Conservation (phyloP, 2,329 filamentous ascomycete species). For the Colletotrichum higginsianum region DNA sequence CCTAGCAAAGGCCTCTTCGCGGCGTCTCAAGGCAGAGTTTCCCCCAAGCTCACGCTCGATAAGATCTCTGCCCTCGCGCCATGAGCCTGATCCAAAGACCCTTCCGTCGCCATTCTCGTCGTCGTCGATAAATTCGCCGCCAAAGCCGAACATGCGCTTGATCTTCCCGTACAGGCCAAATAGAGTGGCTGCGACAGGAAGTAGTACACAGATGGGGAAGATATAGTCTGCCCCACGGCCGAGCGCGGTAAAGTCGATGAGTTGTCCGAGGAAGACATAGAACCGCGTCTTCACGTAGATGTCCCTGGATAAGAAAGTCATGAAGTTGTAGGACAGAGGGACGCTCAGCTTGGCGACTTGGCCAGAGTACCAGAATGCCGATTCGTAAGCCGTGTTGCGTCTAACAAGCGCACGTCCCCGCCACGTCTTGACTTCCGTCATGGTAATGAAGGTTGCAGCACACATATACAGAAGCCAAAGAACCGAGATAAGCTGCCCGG, state of each 20-base stretch:
- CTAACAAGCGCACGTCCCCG: conserved; percentile 91
- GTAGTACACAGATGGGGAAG: conserved; percentile 88
- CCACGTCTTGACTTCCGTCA: conserved; percentile 98
- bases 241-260: conserved; percentile 87
- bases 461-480: conserved; percentile 98
- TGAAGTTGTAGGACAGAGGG: conserved; percentile 94
- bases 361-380: conserved; percentile 94
- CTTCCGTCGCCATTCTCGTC: conserved; percentile 75
- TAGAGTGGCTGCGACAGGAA: conserved; percentile 87
- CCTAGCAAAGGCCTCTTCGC: conserved; percentile 59
- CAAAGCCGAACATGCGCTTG: conserved; percentile 83
- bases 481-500: conserved; percentile 86
- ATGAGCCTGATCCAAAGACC: conserved; percentile 83
- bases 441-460: conserved; percentile 85
- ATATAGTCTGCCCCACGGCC: conserved; percentile 89
- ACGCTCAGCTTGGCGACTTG: conserved; percentile 95
- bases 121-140: conserved; percentile 80
- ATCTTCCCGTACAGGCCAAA: conserved; percentile 92
- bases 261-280: conserved; percentile 85
- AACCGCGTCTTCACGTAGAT: conserved; percentile 87
- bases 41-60: conserved; percentile 89
- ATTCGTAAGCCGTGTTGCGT: conserved; percentile 92
- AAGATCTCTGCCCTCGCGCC: conserved; percentile 91
- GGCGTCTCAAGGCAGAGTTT: conserved; percentile 67
- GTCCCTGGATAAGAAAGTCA: conserved; percentile 84